Percentiles rank a stretch among this genome's conserved stretches.
These are phyloP conservation scores for Tetrapisispora taiwanensis DNA, from an alignment of 805 yeast genomes.

Conservation along the genomic window DNA sequence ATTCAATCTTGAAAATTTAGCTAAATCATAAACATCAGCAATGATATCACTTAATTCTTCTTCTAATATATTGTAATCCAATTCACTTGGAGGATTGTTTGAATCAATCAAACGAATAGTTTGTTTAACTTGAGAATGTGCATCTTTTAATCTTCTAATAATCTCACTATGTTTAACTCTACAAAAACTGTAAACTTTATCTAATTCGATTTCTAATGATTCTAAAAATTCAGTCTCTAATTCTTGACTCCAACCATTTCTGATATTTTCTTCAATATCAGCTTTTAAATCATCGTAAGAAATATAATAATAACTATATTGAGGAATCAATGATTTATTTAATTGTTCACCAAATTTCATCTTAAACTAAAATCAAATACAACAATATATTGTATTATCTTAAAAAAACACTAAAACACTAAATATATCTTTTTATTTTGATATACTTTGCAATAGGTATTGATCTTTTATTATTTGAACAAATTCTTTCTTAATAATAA, in stretches of 20 bases:
- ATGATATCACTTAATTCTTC: slow-evolving; percentile 76
- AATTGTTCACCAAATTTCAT: slow-evolving; percentile 97
- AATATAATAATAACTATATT: slow-evolving; percentile 83
- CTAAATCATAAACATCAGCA: slow-evolving; percentile 95
- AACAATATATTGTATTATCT: too few relatives aligned
- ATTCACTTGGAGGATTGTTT: slow-evolving; percentile 42
- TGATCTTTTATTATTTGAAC: too few relatives aligned
- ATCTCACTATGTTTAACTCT: slow-evolving; percentile 82
- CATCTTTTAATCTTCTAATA: slow-evolving; percentile 71
- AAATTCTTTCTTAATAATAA: too few relatives aligned
- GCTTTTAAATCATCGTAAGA: slow-evolving; percentile 85
- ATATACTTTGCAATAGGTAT: too few relatives aligned
- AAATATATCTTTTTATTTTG: too few relatives aligned
- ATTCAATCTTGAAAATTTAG: slow-evolving; percentile 84
- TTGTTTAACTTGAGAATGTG: slow-evolving; percentile 60
- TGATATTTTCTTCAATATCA: slow-evolving; percentile 59
- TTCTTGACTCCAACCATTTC: slow-evolving; percentile 61
- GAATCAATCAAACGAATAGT: slow-evolving; percentile 49
- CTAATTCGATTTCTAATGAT: slow-evolving; percentile 70
- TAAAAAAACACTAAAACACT: too few relatives aligned
- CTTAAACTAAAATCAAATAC: neutral
- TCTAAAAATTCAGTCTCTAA: slow-evolving; percentile 76
- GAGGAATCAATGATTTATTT: slow-evolving; percentile 78
- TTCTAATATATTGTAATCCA: slow-evolving; percentile 64
- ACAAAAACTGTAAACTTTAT: slow-evolving; percentile 87